Percentiles rank a stretch among this genome's conserved stretches.
Evolutionary conservation across 768 basidiomycete genomes (phyloP).

Genomic region (Leccinum uliginosum): DNA sequence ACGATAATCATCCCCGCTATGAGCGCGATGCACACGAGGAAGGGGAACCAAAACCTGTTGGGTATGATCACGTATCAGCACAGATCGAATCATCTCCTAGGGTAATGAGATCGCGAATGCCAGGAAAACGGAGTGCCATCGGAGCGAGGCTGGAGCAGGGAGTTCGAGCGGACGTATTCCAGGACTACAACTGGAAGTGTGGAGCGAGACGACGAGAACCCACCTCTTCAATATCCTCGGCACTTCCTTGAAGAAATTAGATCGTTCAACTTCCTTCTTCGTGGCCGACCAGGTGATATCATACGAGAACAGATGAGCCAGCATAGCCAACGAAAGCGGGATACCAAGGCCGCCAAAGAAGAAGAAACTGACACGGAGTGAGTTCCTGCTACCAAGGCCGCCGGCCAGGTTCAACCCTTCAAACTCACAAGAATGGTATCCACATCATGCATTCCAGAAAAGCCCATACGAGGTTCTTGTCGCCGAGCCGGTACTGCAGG

Average conservation of each 20-base stretch:
- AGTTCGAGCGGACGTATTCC: neutral
- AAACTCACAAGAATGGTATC: constrained; percentile 36
- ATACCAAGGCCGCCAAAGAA: constrained; percentile 57
- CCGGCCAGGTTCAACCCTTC: neutral
- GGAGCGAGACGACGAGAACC: constrained; percentile 3
- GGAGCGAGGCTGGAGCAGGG: neutral
- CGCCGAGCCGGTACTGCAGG: constrained; percentile 67
- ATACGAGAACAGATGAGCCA: constrained; percentile 55
- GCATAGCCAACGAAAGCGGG: constrained; percentile 49
- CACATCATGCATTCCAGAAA: constrained; percentile 25
- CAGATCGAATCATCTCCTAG: constrained; percentile 1
- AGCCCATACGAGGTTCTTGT: constrained; percentile 23
- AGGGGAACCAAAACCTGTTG: constrained; percentile 32
- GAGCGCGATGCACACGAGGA: constrained; percentile 50
- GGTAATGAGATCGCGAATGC: neutral
- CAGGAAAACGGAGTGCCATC: neutral
- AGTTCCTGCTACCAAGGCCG: neutral
- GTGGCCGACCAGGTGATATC: constrained; percentile 58
- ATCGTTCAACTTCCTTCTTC: constrained; percentile 80
- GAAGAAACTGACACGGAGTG: constrained; percentile 33
- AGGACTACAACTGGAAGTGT: neutral
- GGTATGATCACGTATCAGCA: constrained; percentile 15
- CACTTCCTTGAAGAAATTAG: constrained; percentile 89
- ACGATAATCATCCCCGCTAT: constrained; percentile 60
- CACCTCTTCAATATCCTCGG: constrained; percentile 65